Evolutionary conservation across 148 eudicot genomes (phyloP).

Genomic region (Amaranthus cruentus): DNA sequence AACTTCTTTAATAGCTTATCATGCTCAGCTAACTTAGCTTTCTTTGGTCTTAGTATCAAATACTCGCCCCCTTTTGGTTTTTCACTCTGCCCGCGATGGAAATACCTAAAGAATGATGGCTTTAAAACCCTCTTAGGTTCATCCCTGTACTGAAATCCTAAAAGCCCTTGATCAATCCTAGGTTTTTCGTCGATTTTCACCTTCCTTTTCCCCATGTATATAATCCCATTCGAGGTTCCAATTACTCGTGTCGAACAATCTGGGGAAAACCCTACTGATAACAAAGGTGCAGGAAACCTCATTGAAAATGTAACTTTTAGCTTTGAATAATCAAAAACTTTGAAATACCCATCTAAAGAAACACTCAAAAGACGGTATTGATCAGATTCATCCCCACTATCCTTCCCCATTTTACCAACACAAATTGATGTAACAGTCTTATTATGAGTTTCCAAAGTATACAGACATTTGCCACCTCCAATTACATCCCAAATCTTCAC

Average conservation of each 20-base stretch:
- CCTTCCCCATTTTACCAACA: constrained; percentile 60
- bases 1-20: constrained; percentile 84
- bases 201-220: constrained; percentile 70
- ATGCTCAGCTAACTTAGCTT: constrained; percentile 66
- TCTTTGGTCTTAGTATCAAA: constrained; percentile 56
- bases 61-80: constrained; percentile 78
- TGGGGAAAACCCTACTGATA: constrained; percentile 84
- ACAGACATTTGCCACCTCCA: constrained; percentile 77
- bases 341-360: constrained; percentile 81
- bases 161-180: constrained; percentile 15
- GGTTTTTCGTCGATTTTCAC: constrained; percentile 33
- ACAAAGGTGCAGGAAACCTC: constrained; percentile 72
- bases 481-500: constrained; percentile 96
- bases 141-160: constrained; percentile 35
- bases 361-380: constrained; percentile 73
- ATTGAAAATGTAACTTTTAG: constrained; percentile 65
- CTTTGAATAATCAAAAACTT: constrained; percentile 81
- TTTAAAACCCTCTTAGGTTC: constrained; percentile 51
- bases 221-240: constrained; percentile 76
- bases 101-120: constrained; percentile 78
- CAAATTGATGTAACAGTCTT: constrained; percentile 90
- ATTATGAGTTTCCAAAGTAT: constrained; percentile 73
- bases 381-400: constrained; percentile 49
- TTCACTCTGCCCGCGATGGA: constrained; percentile 72
- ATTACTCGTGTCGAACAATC: constrained; percentile 64